Evolutionary conservation across 2,329 filamentous ascomycete genomes (phyloP).

Genomic region (Pyricularia grisea): DNA sequence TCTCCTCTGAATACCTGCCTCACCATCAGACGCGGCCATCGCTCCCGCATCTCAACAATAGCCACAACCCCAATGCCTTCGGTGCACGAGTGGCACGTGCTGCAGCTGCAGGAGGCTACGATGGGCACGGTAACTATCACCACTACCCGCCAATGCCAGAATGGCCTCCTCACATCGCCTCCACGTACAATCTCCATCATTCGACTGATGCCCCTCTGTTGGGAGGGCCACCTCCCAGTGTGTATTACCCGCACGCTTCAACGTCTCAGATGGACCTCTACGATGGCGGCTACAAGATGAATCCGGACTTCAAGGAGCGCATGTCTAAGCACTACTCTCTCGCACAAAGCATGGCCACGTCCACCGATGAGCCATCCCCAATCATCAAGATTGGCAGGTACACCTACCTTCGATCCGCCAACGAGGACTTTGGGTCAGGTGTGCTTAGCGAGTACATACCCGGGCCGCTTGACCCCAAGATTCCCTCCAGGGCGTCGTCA

Average conservation of each 20-base stretch:
- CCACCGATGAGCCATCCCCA: slow-evolving; percentile 9
- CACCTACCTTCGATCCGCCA: slow-evolving; percentile 15
- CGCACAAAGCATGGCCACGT: not conserved
- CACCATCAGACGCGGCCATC: not conserved
- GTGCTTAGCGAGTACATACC: slow-evolving; percentile 9
- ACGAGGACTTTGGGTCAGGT: slow-evolving; percentile 9
- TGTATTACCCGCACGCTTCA: slow-evolving; percentile 3
- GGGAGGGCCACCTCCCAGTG: not conserved
- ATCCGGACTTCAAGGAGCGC: not conserved
- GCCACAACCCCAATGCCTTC: slow-evolving; percentile 1
- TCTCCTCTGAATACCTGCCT: not conserved
- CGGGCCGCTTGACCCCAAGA: not conserved
- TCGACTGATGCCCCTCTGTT: not conserved
- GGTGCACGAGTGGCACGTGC: slow-evolving; percentile 2
- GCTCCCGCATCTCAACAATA: not conserved
- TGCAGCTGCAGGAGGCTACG: not conserved
- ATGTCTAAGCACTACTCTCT: not conserved
- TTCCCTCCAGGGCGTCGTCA: not conserved
- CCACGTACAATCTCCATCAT: slow-evolving; percentile 6
- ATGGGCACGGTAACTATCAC: not conserved
- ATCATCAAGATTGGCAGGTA: slow-evolving; percentile 15
- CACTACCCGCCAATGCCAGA: slow-evolving; percentile 7
- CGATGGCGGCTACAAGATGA: slow-evolving; percentile 11
- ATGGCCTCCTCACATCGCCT: slow-evolving; percentile 5
- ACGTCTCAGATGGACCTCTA: slow-evolving; percentile 13